A percentile compares a stretch with the other conserved stretches of the same genome.
phyloP scores from a whole-genome alignment of 768 basidiomycete species.

The Trametes gibbosa region DNA sequence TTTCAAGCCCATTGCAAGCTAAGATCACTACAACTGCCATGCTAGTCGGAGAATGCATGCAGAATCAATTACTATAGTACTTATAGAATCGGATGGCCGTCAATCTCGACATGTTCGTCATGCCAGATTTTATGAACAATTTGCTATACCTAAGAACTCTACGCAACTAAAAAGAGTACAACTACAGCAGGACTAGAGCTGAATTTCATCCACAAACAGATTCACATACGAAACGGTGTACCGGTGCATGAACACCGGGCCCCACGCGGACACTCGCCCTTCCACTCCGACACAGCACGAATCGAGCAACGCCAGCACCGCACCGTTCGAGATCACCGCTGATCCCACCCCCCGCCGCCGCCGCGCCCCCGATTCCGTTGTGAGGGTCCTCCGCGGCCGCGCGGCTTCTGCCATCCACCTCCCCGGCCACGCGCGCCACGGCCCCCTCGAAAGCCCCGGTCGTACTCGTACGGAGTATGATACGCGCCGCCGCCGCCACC shows the following conservation, averaged over 20 bases:
- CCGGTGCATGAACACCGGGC: not conserved
- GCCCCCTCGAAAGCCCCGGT: constrained; percentile 29
- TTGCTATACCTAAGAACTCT: too few species aligned
- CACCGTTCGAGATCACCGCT: not conserved
- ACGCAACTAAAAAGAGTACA: too few species aligned
- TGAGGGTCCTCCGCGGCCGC: constrained; percentile 18
- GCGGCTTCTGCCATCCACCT: constrained; percentile 54
- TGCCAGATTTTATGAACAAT: too few species aligned
- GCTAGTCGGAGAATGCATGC: too few species aligned
- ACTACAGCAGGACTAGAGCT: too few species aligned
- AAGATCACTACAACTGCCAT: too few species aligned
- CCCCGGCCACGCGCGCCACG: constrained; percentile 41
- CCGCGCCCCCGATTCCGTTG: constrained; percentile 1
- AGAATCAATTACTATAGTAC: too few species aligned
- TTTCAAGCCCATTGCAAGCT: too few species aligned
- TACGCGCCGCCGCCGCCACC: constrained; percentile 1
- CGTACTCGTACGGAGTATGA: constrained; percentile 17
- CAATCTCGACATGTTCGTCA: too few species aligned
- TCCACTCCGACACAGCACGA: not conserved
- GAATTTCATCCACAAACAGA: too few species aligned
- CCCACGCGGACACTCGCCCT: too few species aligned
- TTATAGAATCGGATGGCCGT: too few species aligned
- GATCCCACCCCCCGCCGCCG: not conserved
- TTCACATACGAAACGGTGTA: not conserved
- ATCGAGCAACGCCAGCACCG: not conserved